Evolutionary conservation across 2,329 filamentous ascomycete genomes (phyloP), one percentile per base, ranked within the genome.

Genomic region (Taxawa tesnikishii): DNA sequence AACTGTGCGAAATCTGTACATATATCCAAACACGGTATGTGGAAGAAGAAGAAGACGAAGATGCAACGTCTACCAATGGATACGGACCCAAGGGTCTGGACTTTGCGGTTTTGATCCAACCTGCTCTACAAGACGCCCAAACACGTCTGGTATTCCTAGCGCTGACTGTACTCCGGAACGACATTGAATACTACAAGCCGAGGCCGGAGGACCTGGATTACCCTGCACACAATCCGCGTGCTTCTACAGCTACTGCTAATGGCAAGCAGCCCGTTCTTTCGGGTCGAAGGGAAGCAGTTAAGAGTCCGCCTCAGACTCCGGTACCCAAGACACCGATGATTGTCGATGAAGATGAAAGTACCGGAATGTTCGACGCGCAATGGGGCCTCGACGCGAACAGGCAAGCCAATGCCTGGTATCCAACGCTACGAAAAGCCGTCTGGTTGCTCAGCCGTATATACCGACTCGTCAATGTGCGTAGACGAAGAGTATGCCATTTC

Each of bases 401-500:
- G 26, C 24, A 40, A 41, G 27, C 35, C 42, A 59, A 65, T 43
- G 68, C 67, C 27, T 79, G 74, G 72, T 80, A 80, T 47, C 75
- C 75, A 2, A 79, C 75, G 0, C 54, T 80, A 12, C 62, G 70
- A 30, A 78, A 75, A 55, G 75, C 75, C 3, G 73, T 80, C 15
- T 78, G 74, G 70, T 59, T 81, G 3, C 63, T 81, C 13, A 78
- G 74, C 40, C 68, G 75, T 33, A 80, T 81, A 42, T 80, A 80
- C 49, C 67, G 75, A 6, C 66, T 81, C 25, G 74, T 81, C 26
- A 79, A 80, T 46, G 74, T 74, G 59, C 40, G 56, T 39, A 11
- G 26, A 7, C 6, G n/a, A n/a, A n/a, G n/a, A n/a, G n/a, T n/a
- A n/a, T n/a, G n/a, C n/a, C n/a, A n/a, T n/a, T n/a, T n/a, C 25